These are phyloP conservation scores for Cinnamomum micranthum DNA, from an alignment of 164 flowering plant species.

Conservation along the genomic window DNA sequence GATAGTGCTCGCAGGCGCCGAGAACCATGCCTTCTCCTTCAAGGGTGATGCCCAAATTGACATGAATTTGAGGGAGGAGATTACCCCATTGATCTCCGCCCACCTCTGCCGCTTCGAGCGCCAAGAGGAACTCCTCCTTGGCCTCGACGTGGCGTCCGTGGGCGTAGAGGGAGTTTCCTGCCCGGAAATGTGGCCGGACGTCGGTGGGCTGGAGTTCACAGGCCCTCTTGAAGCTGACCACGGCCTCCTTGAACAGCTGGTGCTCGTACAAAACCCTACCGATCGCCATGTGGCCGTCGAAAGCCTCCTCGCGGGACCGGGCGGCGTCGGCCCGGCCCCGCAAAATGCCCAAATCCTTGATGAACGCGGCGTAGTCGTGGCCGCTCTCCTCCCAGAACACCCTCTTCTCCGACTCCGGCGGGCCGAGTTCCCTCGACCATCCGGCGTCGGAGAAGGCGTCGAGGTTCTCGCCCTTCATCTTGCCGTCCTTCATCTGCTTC, in stretches of 20 bases:
- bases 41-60: slow-evolving; percentile 19
- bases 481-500: slow-evolving; percentile 3
- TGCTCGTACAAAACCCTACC: slow-evolving; percentile 18
- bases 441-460: slow-evolving; percentile 16
- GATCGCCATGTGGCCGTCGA: slow-evolving; percentile 20
- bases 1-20: slow-evolving; percentile 20
- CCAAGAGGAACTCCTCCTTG: slow-evolving; percentile 8
- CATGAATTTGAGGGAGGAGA: slow-evolving; percentile 20
- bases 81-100: slow-evolving; percentile 10
- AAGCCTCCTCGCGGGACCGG: slow-evolving; percentile 11
- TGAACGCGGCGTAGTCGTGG: slow-evolving; percentile 44
- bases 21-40: slow-evolving; percentile 21
- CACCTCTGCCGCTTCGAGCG: slow-evolving; percentile 15
- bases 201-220: slow-evolving; percentile 13
- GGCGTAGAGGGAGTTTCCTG: slow-evolving; percentile 15
- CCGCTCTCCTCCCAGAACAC: slow-evolving; percentile 79
- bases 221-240: slow-evolving; percentile 17
- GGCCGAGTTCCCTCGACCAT: slow-evolving; percentile 51
- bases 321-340: slow-evolving; percentile 8
- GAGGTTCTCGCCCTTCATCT: neutral
- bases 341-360: slow-evolving; percentile 16
- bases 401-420: slow-evolving; percentile 72
- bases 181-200: slow-evolving; percentile 15
- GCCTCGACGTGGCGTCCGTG: slow-evolving; percentile 8
- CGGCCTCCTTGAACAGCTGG: slow-evolving; percentile 11